Evolutionary conservation across 306 rosid species (phyloP), one percentile per base, ranked within the genome.

Genomic region (Oxytropis ochrocephala): DNA sequence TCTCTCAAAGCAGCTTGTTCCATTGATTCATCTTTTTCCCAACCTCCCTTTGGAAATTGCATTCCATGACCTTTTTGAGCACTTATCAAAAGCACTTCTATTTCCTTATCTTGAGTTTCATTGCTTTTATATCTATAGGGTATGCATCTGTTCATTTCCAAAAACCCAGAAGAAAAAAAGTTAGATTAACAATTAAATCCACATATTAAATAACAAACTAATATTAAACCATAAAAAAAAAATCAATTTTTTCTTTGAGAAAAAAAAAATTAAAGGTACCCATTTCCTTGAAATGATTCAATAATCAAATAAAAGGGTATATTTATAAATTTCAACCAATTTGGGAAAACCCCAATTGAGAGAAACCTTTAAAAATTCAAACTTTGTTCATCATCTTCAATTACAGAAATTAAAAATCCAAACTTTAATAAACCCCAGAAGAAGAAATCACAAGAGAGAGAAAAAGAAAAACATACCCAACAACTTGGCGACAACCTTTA

Each of bases 31-130:
- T 90, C 98, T 55, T 18, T 29, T 74, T 93, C 98, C 98, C 98
- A 93, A 73, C 98, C 98, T n/a, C 98, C 98, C 96, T 93, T 93
- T 35, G 97, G 98, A 79, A 93, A 93, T 79, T 90, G 79, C 93
- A 90, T 85, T 81, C 81, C 96, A 77, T 75, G 52, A 42, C 97
- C 91, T 19, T 90, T 93, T 64, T 90, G 98, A 27, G 98, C 89
- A 81, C 96, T 93, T 68, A 93, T 82, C 81, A 84, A 70, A 79
- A 93, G 98, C 46, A 93, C 98, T 82, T 90, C 97, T 18, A 93
- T 53, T 49, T 88, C 89, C 46, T 80, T 78, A 21, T 50, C 52
- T 11, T 41, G 58, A 4, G 80, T 69, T 79, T 59, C 87, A 44
- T 58, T 77, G 50, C 70, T 60, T 62, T 74, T 86, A 71, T 77